phyloP scores from a whole-genome alignment of 805 yeast species.

The Starmerella stellata region DNA sequence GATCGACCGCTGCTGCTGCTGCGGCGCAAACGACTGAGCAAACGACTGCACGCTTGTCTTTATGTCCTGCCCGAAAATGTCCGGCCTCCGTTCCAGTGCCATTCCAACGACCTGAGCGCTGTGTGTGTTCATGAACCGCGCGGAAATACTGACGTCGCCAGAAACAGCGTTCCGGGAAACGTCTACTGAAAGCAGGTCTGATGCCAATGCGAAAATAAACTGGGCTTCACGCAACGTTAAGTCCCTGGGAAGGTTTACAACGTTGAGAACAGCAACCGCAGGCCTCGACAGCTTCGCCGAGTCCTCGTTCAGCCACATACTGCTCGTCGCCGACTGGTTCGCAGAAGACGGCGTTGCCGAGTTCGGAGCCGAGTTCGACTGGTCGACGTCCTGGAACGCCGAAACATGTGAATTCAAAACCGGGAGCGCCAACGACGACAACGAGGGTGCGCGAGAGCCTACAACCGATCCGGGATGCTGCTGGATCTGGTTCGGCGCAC shows the following conservation, averaged over 20 bases:
- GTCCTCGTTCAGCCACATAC: slow-evolving; percentile 7
- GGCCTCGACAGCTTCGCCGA: not conserved
- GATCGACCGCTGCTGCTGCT: slow-evolving; percentile 8
- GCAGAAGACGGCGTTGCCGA: too few relatives aligned
- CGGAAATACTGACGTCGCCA: slow-evolving; percentile 16
- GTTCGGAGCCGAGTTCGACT: not conserved
- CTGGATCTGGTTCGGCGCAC: too few relatives aligned
- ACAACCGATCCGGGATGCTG: too few relatives aligned
- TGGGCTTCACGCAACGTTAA: slow-evolving; percentile 25
- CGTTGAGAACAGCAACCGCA: slow-evolving; percentile 13
- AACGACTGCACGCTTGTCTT: slow-evolving; percentile 8
- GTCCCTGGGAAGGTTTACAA: slow-evolving; percentile 25
- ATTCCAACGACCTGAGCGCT: slow-evolving; percentile 21
- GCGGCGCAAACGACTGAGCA: not conserved
- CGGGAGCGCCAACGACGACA: not conserved
- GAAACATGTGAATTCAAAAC: not conserved
- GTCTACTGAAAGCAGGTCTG: slow-evolving; percentile 23
- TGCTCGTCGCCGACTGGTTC: too few relatives aligned
- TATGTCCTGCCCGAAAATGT: slow-evolving; percentile 16
- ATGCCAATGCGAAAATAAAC: slow-evolving; percentile 26
- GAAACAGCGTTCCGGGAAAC: slow-evolving; percentile 20
- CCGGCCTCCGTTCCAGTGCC: slow-evolving; percentile 19
- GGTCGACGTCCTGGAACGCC: not conserved
- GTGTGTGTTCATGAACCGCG: slow-evolving; percentile 19
- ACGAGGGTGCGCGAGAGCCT: not conserved